Evolutionary conservation across 1,139 yeast species (phyloP).

Genomic region (Meyerozyma carpophila): DNA sequence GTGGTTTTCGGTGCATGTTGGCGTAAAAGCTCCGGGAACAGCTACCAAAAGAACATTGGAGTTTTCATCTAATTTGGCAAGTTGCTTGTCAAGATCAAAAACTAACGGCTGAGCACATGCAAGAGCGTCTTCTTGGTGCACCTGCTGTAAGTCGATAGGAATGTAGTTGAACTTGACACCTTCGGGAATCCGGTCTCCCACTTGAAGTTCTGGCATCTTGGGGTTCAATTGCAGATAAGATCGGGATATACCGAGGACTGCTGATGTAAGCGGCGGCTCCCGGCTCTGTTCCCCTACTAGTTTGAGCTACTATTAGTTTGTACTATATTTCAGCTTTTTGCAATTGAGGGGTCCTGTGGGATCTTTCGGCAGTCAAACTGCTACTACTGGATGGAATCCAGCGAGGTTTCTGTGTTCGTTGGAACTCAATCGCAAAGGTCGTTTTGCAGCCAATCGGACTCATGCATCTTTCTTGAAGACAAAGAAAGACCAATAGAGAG

Average conservation of each 20-base stretch:
- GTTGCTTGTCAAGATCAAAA: constrained; percentile 18
- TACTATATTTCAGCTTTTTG: too few species aligned
- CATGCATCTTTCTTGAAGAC: too few species aligned
- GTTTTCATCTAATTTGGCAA: constrained; percentile 12
- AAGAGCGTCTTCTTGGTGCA: constrained; percentile 15
- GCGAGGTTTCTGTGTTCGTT: too few species aligned
- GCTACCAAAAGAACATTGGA: constrained; percentile 19
- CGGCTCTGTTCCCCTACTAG: not conserved
- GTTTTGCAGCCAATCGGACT: too few species aligned
- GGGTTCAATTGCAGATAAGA: not conserved
- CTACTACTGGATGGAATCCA: too few species aligned
- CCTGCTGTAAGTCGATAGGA: constrained; percentile 18
- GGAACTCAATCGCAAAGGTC: too few species aligned
- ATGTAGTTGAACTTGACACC: constrained; percentile 20
- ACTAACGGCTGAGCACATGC: constrained; percentile 20
- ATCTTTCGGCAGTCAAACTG: too few species aligned
- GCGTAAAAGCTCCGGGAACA: constrained; percentile 29
- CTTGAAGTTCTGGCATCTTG: constrained; percentile 5
- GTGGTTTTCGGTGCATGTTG: constrained; percentile 27
- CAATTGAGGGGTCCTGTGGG: too few species aligned
- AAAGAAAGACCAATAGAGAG: too few species aligned
- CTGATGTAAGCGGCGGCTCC: not conserved
- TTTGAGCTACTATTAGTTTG: too few species aligned
- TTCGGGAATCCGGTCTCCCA: constrained; percentile 18
- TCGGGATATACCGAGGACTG: not conserved